Conservation (phyloP, 495 filamentous ascomycete genomes). For the Daldinia childiae region DNA sequence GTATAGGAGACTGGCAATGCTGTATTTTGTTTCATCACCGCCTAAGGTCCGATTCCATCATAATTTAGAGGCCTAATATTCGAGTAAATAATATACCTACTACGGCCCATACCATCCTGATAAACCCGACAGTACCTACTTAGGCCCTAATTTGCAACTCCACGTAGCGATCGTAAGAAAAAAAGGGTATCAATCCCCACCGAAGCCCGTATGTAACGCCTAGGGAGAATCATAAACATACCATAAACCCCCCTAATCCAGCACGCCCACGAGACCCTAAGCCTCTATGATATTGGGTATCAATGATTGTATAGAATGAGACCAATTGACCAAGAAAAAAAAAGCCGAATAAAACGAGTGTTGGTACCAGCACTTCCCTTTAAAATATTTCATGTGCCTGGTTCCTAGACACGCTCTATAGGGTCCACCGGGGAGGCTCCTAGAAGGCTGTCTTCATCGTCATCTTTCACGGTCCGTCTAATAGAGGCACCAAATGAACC, state of each 20-base stretch:
- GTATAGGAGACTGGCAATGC: not conserved
- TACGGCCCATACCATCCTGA: not conserved
- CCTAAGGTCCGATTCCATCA: not conserved
- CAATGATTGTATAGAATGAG: slow-evolving; percentile 38
- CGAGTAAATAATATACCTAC: not conserved
- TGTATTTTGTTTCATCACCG: not conserved
- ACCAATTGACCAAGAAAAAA: not conserved
- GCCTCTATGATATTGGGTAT: slow-evolving; percentile 32
- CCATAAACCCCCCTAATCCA: not conserved
- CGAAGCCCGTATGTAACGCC: not conserved
- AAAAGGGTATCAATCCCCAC: slow-evolving; percentile 32
- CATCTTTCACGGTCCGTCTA: not conserved
- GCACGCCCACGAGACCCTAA: not conserved
- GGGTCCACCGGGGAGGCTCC: slow-evolving; percentile 21
- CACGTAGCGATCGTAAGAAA: slow-evolving; percentile 34
- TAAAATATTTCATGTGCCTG: not conserved
- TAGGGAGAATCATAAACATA: not conserved
- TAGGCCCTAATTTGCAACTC: slow-evolving; percentile 1
- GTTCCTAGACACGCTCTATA: slow-evolving; percentile 25
- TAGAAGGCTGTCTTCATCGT: slow-evolving; percentile 29
- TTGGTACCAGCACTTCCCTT: not conserved
- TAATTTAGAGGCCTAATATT: not conserved
- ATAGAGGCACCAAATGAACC: slow-evolving; percentile 28
- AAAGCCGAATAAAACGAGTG: not conserved
- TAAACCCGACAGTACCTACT: not conserved